A percentile compares a stretch with the other conserved stretches of the same genome.
These are phyloP conservation scores for Fusarium sublunatum DNA, from an alignment of 2,329 filamentous ascomycete genomes.

Conservation along the genomic window DNA sequence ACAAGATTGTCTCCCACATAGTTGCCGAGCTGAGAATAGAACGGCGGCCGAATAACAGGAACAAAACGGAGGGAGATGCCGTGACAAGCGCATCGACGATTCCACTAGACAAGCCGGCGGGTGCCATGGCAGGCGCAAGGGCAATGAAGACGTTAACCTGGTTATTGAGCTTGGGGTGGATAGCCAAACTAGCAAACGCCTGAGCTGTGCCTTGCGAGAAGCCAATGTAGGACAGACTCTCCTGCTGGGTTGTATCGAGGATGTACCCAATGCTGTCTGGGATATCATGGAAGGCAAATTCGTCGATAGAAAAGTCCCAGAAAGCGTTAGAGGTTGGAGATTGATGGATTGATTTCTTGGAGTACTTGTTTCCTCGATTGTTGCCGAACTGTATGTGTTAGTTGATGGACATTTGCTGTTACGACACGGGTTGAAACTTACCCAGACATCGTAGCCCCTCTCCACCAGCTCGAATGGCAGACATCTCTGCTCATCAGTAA, in stretches of 20 bases:
- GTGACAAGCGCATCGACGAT: constrained; percentile 94
- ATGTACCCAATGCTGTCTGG: constrained; percentile 95
- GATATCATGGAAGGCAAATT: constrained; percentile 98
- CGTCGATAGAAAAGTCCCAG: constrained; percentile 98
- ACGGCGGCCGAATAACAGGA: constrained; percentile 89
- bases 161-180: constrained; percentile 90
- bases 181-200: constrained; percentile 91
- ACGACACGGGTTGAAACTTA: constrained; percentile 54
- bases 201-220: constrained; percentile 98
- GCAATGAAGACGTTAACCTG: constrained; percentile 97
- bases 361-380: constrained; percentile 99
- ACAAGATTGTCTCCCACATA: constrained; percentile 97
- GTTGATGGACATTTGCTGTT: constrained; percentile 8
- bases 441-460: constrained; percentile 95
- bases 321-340: constrained; percentile 82
- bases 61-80: constrained; percentile 90
- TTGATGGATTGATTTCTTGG: constrained; percentile 86
- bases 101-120: constrained; percentile 87
- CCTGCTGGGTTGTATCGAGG: constrained; percentile 81
- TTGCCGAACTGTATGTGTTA: constrained; percentile 79
- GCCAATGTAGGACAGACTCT: constrained; percentile 92
- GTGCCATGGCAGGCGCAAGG: constrained; percentile 95
- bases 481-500: constrained; percentile 86
- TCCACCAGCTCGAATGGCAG: constrained; percentile 91
- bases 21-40: constrained; percentile 92